Percentiles rank a stretch among this genome's conserved stretches.
These are phyloP conservation scores for Ceratocystis lukuohia DNA, from an alignment of 2,329 filamentous ascomycete species.

Conservation along the genomic window DNA sequence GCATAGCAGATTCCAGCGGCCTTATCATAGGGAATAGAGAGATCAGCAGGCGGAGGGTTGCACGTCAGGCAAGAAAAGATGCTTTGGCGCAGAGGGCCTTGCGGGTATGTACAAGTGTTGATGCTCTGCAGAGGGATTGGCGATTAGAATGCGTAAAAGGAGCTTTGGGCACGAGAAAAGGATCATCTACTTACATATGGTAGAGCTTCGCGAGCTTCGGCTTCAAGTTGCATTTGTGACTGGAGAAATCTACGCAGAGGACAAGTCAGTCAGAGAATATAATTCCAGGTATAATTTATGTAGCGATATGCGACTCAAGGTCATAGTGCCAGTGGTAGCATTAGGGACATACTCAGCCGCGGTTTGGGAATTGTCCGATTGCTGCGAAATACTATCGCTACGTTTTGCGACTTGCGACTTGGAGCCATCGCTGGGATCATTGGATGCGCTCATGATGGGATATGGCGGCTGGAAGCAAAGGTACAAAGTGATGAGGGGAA, in stretches of 20 bases:
- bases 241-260: slow-evolving; percentile 58
- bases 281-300: too few relatives aligned
- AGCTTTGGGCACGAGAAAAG: neutral
- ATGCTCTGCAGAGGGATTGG: slow-evolving; percentile 55
- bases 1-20: slow-evolving; percentile 87
- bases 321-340: neutral
- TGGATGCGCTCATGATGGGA: slow-evolving; percentile 4
- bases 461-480: slow-evolving; percentile 1
- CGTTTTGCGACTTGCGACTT: slow-evolving; percentile 26
- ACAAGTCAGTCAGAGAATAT: slow-evolving; percentile 7
- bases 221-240: slow-evolving; percentile 78
- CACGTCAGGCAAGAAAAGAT: slow-evolving; percentile 92
- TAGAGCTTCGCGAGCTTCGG: slow-evolving; percentile 84
- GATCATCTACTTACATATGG: slow-evolving; percentile 59
- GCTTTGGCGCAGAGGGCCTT: slow-evolving; percentile 74
- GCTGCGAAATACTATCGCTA: slow-evolving; percentile 46
- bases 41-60: slow-evolving; percentile 61
- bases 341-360: slow-evolving; percentile 47
- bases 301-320: neutral
- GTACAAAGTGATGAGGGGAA: slow-evolving; percentile 1
- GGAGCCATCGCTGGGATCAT: slow-evolving; percentile 7
- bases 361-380: slow-evolving; percentile 53
- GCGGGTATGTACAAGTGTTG: slow-evolving; percentile 78
- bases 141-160: slow-evolving; percentile 2
- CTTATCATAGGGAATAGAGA: slow-evolving; percentile 38